These are phyloP conservation scores for Arabidopsis thaliana DNA, from an alignment of 345 rosid species.

Conservation along the genomic window TAIR10.1 NC_003074.8:20793001-20793500, in stretches of 20 bases:
- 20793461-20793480: slow-evolving; percentile 64
- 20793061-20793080: slow-evolving; percentile 87
- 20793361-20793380: slow-evolving; percentile 73
- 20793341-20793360: slow-evolving; percentile 77
- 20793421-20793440: slow-evolving; percentile 11
- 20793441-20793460: slow-evolving; percentile 5
- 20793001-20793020: slow-evolving; percentile 8
- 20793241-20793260: background rate
- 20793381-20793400: slow-evolving; percentile 75
- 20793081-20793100: slow-evolving; percentile 83
- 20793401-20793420: slow-evolving; percentile 19
- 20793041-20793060: slow-evolving; percentile 74
- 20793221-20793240: slow-evolving; percentile 2
- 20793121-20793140: slow-evolving; percentile 87
- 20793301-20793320: slow-evolving; percentile 68
- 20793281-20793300: slow-evolving; percentile 50
- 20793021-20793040: background rate
- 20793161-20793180: slow-evolving; percentile 74
- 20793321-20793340: slow-evolving; percentile 57
- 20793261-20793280: slow-evolving; percentile 13
- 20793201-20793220: slow-evolving; percentile 75
- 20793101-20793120: slow-evolving; percentile 64
- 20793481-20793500: slow-evolving; percentile 92
- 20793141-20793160: slow-evolving; percentile 75
- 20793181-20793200: slow-evolving; percentile 77